Evolutionary conservation across 2,329 filamentous ascomycete species (phyloP).

Genomic region (Pseudodiploospora longispora): DNA sequence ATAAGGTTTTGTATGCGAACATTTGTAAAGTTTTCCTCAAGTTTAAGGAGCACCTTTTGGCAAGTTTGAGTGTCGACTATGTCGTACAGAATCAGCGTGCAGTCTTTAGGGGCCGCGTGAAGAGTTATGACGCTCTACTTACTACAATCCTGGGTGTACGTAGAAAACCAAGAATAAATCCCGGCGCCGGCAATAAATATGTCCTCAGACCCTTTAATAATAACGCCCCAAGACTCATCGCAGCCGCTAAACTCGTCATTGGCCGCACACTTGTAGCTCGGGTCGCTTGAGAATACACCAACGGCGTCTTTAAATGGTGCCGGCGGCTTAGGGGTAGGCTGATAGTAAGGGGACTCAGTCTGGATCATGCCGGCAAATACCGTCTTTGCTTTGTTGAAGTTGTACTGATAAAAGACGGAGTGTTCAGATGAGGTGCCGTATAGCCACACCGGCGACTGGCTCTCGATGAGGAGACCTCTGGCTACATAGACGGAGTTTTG

Average conservation of each 20-base stretch:
- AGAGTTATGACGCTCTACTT: not conserved
- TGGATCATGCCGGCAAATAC: constrained; percentile 36
- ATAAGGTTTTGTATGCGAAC: constrained; percentile 17
- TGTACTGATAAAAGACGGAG: constrained; percentile 43
- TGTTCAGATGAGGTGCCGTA: constrained; percentile 35
- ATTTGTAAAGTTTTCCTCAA: constrained; percentile 12
- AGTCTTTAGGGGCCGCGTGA: not conserved
- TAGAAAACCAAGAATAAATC: constrained; percentile 18
- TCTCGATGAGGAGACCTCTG: constrained; percentile 38
- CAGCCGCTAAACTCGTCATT: constrained; percentile 10
- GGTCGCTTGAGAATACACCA: constrained; percentile 8
- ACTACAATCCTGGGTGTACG: constrained; percentile 3
- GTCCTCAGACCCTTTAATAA: constrained; percentile 9
- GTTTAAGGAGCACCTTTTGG: constrained; percentile 13
- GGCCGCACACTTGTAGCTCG: constrained; percentile 9
- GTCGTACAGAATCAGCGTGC: not conserved
- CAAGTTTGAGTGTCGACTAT: constrained; percentile 9
- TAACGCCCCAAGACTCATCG: constrained; percentile 16
- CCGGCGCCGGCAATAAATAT: constrained; percentile 18
- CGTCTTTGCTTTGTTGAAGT: constrained; percentile 20
- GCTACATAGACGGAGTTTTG: constrained; percentile 31
- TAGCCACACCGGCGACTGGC: constrained; percentile 41
- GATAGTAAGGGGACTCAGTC: constrained; percentile 37
- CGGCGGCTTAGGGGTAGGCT: constrained; percentile 24
- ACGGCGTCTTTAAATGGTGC: constrained; percentile 21